A percentile compares a stretch with the other conserved stretches of the same genome.
Conservation (phyloP, 257 asterid species). For the Penstemon barbatus region DNA sequence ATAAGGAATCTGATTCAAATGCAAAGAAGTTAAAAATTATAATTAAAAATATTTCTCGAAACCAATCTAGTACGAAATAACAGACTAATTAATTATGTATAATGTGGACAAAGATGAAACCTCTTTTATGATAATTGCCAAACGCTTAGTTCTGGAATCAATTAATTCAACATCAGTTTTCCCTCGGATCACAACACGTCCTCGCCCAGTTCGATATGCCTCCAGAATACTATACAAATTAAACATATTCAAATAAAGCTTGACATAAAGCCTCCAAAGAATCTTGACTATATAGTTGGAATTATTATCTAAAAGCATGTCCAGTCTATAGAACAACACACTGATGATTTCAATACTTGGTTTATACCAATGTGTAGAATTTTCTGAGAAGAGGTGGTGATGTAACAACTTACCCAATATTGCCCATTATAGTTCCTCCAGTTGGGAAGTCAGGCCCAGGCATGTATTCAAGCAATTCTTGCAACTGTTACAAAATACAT, state of each 20-base stretch:
- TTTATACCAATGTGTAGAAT: constrained; percentile 19
- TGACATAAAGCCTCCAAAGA: constrained; percentile 5
- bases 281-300: constrained; percentile 6
- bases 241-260: not conserved
- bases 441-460: constrained; percentile 99
- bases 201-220: constrained; percentile 95
- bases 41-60: constrained; percentile 8
- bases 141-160: constrained; percentile 78
- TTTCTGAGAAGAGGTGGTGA: constrained; percentile 8
- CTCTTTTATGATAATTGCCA: constrained; percentile 95
- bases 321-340: constrained; percentile 8
- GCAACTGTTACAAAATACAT: constrained; percentile 54
- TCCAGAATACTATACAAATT: constrained; percentile 65
- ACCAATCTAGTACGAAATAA: constrained; percentile 4
- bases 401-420: constrained; percentile 63
- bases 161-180: constrained; percentile 87
- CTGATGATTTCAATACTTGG: not conserved
- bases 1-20: constrained; percentile 76
- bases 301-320: constrained; percentile 7
- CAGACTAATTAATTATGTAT: constrained; percentile 21
- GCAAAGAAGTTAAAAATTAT: constrained; percentile 2
- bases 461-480: constrained; percentile 95
- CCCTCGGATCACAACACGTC: constrained; percentile 91
- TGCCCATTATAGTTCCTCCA: constrained; percentile 97
- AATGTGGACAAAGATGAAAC: constrained; percentile 40